Percentiles rank a stretch among this genome's conserved stretches.
Conservation (phyloP, 257 asterid species). For the Oldenlandia corymbosa region DNA sequence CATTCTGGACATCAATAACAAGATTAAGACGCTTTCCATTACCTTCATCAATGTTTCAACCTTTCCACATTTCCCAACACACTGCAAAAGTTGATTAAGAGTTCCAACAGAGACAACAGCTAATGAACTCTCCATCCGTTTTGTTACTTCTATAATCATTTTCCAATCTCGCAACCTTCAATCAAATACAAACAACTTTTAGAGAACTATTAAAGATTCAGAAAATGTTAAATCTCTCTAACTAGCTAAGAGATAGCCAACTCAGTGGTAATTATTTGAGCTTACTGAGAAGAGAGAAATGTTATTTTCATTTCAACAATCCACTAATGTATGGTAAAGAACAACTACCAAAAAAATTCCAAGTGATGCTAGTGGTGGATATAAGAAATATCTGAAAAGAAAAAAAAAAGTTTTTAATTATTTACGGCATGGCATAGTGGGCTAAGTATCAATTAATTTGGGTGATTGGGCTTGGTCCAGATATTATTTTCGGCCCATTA, state of each 20-base stretch:
- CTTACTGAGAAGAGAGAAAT: background rate
- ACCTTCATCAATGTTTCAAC: conserved; percentile 92
- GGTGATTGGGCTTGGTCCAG: too few relatives aligned
- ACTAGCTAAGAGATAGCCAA: background rate
- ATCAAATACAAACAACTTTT: conserved; percentile 3
- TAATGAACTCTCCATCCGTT: conserved; percentile 68
- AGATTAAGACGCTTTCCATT: conserved; percentile 6
- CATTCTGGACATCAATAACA: conserved; percentile 1
- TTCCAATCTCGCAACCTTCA: conserved; percentile 84
- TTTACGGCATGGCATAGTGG: too few relatives aligned
- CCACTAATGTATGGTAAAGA: too few relatives aligned
- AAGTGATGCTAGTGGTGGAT: too few relatives aligned
- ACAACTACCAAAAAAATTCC: too few relatives aligned
- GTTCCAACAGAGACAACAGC: conserved; percentile 65
- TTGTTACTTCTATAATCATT: conserved; percentile 44
- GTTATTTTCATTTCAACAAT: too few relatives aligned
- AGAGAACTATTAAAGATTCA: conserved; percentile 1
- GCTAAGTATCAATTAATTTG: too few relatives aligned
- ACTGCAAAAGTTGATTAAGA: conserved; percentile 73
- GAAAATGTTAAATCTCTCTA: background rate
- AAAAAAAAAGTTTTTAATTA: too few relatives aligned
- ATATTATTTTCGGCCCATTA: too few relatives aligned
- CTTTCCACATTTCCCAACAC: conserved; percentile 71
- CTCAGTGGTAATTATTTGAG: background rate
- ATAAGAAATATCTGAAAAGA: too few relatives aligned